These are phyloP conservation scores for Linnemannia elongata DNA, from an alignment of 192 early-diverging fungal genomes.

Conservation along the genomic window DNA sequence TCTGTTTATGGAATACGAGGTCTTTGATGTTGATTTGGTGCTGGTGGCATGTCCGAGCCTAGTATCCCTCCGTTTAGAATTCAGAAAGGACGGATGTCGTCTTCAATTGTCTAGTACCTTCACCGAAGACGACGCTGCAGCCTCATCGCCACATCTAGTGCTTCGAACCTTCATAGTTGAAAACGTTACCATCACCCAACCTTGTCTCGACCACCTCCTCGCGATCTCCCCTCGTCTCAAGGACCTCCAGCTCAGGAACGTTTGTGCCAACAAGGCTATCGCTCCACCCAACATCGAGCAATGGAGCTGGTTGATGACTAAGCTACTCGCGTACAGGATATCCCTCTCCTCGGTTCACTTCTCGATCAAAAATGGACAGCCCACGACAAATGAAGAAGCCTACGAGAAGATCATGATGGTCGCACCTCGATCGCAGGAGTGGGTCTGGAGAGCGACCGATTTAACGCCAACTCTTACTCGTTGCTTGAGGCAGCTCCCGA, in stretches of 20 bases:
- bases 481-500: not conserved
- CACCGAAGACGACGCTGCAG: too few species aligned
- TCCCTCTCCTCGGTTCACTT: not conserved
- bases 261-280: not conserved
- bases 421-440: not conserved
- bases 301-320: not conserved
- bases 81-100: not conserved
- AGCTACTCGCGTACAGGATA: not conserved
- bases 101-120: not conserved
- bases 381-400: not conserved
- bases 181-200: not conserved
- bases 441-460: not conserved
- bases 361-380: not conserved
- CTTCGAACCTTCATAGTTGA: not conserved
- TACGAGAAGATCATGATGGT: not conserved
- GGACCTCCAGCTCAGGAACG: not conserved
- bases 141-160: not conserved
- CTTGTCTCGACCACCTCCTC: not conserved
- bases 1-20: not conserved
- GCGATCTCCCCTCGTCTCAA: not conserved
- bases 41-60: not conserved
- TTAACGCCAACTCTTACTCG: not conserved
- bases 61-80: not conserved
- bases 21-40: not conserved
- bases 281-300: not conserved